Evolutionary conservation across 2,329 filamentous ascomycete genomes (phyloP).

Genomic region (Fusarium beomiforme): DNA sequence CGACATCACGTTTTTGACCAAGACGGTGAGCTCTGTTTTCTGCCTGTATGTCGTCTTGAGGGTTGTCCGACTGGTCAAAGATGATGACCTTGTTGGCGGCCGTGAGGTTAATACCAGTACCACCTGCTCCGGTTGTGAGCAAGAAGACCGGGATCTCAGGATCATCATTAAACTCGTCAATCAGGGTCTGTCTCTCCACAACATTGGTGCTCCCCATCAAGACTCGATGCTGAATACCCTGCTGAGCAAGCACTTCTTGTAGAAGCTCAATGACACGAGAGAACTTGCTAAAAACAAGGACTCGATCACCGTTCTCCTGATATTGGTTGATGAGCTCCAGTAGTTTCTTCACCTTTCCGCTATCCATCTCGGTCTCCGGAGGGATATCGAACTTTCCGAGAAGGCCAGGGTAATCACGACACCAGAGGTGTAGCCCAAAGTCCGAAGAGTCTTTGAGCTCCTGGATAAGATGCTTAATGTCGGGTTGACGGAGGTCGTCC

Average conservation of each 20-base stretch:
- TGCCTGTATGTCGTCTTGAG: conserved; percentile 97
- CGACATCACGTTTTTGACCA: conserved; percentile 89
- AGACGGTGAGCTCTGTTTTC: conserved; percentile 97
- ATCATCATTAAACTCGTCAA: conserved; percentile 85
- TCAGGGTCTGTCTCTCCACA: conserved; percentile 83
- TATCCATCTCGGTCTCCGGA: conserved; percentile 64
- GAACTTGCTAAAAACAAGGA: conserved; percentile 93
- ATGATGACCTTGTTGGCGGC: conserved; percentile 98
- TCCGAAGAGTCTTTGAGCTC: conserved; percentile 69
- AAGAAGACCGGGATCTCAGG: conserved; percentile 87
- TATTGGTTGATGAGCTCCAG: conserved; percentile 78
- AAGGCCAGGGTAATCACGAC: conserved; percentile 65
- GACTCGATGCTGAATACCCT: conserved; percentile 81
- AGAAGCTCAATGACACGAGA: conserved; percentile 91
- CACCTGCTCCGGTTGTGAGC: conserved; percentile 91
- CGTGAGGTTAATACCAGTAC: conserved; percentile 96
- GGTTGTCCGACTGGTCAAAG: conserved; percentile 97
- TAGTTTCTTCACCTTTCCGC: conserved; percentile 87
- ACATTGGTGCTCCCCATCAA: conserved; percentile 88
- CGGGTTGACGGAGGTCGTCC: conserved; percentile 62
- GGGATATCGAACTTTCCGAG: conserved; percentile 64
- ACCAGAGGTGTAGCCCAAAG: conserved; percentile 74
- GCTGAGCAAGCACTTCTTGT: conserved; percentile 79
- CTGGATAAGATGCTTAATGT: conserved; percentile 62
- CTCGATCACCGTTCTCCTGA: conserved; percentile 82